Percentiles rank a stretch among this genome's conserved stretches.
phyloP scores from a whole-genome alignment of 169 alveolate genomes.

The Neospora caninum region DNA sequence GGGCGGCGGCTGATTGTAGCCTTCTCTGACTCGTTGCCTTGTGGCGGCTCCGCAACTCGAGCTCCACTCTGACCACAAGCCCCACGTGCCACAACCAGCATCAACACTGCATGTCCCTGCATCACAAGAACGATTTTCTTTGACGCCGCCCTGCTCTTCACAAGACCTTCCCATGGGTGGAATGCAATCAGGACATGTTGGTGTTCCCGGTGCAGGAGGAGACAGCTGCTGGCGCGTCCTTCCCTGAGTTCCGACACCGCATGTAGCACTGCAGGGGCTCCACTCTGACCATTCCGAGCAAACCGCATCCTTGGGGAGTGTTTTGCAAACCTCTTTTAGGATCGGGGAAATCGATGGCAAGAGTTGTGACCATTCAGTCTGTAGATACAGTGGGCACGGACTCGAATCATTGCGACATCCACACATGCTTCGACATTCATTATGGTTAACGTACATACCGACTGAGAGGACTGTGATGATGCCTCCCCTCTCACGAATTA shows the following conservation, averaged over 20 bases:
- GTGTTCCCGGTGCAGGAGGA: conserved; percentile 61
- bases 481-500: conserved; percentile 30
- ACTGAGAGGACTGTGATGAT: conserved; percentile 45
- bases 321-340: conserved; percentile 56
- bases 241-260: conserved; percentile 69
- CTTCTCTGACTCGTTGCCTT: conserved; percentile 17
- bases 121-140: conserved; percentile 25
- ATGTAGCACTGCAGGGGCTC: conserved; percentile 73
- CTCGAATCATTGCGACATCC: not conserved
- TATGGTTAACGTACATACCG: not conserved
- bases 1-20: conserved; percentile 48
- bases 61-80: conserved; percentile 58
- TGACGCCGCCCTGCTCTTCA: conserved; percentile 53
- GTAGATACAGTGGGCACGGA: conserved; percentile 38
- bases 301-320: conserved; percentile 67
- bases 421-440: conserved; percentile 46
- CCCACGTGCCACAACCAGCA: conserved; percentile 57
- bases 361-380: conserved; percentile 52
- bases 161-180: conserved; percentile 63
- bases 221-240: conserved; percentile 60
- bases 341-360: not conserved
- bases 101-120: conserved; percentile 43
- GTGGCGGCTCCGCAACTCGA: conserved; percentile 61
- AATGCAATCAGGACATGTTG: conserved; percentile 54
- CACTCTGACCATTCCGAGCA: conserved; percentile 72